Conservation (phyloP, 2,329 filamentous ascomycete genomes). For the Pezicula carpinea region DNA sequence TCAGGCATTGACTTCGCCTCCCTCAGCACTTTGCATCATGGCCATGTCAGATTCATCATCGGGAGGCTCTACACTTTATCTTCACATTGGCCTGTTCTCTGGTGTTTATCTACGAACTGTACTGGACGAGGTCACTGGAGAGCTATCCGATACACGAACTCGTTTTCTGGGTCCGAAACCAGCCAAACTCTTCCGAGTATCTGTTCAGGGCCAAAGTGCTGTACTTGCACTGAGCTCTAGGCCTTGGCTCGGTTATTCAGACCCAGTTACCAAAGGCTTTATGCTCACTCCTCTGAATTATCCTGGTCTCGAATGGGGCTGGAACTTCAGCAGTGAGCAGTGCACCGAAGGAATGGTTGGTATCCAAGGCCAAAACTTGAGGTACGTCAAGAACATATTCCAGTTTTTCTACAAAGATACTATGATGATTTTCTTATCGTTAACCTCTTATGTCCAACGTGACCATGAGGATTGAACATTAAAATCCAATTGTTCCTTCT, state of each 20-base stretch:
- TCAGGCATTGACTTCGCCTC: slow-evolving; percentile 85
- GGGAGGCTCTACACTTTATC: slow-evolving; percentile 81
- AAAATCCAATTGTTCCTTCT: slow-evolving; percentile 97
- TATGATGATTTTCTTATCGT: slow-evolving; percentile 40
- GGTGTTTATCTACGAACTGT: slow-evolving; percentile 95
- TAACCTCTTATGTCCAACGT: slow-evolving; percentile 28
- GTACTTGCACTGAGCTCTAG: slow-evolving; percentile 87
- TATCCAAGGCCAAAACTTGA: slow-evolving; percentile 80
- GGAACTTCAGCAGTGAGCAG: slow-evolving; percentile 95
- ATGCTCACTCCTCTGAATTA: slow-evolving; percentile 91
- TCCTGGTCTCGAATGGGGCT: slow-evolving; percentile 83
- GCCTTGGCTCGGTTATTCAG: slow-evolving; percentile 94
- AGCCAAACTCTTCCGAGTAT: slow-evolving; percentile 87
- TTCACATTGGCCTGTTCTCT: slow-evolving; percentile 93
- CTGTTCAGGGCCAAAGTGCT: slow-evolving; percentile 76
- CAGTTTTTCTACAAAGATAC: slow-evolving; percentile 14
- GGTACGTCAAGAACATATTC: slow-evolving; percentile 53
- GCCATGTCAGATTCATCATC: slow-evolving; percentile 92
- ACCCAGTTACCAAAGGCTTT: slow-evolving; percentile 80
- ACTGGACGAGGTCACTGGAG: slow-evolving; percentile 90
- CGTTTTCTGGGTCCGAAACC: slow-evolving; percentile 90
- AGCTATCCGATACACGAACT: slow-evolving; percentile 89
- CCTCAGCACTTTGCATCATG: slow-evolving; percentile 86
- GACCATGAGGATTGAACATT: slow-evolving; percentile 50
- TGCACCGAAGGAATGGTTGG: slow-evolving; percentile 92